Evolutionary conservation across 2,329 filamentous ascomycete species (phyloP), one percentile per base, ranked within the genome.

Genomic region (Monosporascus cannonballus): DNA sequence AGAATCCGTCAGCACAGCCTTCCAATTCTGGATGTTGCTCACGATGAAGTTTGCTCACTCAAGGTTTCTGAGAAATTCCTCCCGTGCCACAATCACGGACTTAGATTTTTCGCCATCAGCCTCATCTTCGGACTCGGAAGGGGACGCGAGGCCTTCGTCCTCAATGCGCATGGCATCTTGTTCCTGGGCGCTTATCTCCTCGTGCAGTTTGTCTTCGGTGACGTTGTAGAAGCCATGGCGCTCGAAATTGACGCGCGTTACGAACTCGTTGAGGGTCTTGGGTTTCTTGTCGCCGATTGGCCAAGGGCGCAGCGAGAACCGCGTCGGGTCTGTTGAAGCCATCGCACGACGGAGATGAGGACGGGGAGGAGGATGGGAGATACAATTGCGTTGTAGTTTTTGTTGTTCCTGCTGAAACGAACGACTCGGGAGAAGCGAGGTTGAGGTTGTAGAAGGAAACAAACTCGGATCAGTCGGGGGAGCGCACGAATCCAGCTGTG

Each of bases 211-310:
- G 49, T 84, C 79, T 68, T 96, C 89, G 48, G 84, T 89, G 58
- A 97, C 77, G 61, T 85, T 78, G 54, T 90, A 86, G 67, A 97
- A 95, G 24, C 90, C 89, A 15, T 89, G 90, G 55, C 88, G 85
- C 63, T 95, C 85, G 44, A 75, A 71, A 60, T 91, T 88, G 64
- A 96, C 86, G 59, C 92, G 90, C 53, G 80, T 75, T 60, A 96
- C 90, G 60, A 93, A 86, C 47, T 87, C 80, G 52, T 81, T 76
- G n/a, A 96, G 76, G 47, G 77, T 80, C 65, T 80, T 81, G 34
- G 79, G 77, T 64, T 74, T 76, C 64, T 73, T 80, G 71, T 75
- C 79, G 63, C 72, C 76, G 58, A 77, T 73, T 17, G 85, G 82
- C 75, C 79, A 82, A 42, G 87, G 81, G 53, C 82, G 81, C 54